Base-by-base conservation (phyloP, 164 flowering plant genomes). In the Paratinospora sagittata region DNA sequence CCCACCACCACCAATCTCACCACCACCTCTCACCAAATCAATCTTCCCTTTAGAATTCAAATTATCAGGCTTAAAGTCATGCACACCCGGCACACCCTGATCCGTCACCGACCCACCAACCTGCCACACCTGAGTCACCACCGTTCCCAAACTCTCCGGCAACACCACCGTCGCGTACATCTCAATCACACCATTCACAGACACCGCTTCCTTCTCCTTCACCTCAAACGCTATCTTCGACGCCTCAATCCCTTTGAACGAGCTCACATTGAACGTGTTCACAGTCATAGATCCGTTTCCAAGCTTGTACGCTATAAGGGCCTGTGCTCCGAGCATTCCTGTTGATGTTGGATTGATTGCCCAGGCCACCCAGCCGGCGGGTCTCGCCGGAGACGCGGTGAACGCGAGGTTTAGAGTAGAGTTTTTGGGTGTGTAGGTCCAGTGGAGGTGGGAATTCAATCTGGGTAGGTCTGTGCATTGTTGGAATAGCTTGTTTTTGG, bases 71-170 rank as follows among this genome's bases (percentile, higher is more conserved):
- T 26, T 66, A 30, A 88, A 73, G 0, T n/a, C 82, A 74, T 90
- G 97, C 62, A 52, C 72, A 14, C 0, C 71, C 24, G 88, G 91
- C 17, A 64, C 9, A 3, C 79, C 87, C n/a, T n/a, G n/a, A 11
- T 69, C 62, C 17, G 76, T 62, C 1, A 90, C 84, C 19, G 72
- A 12, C 8, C 74, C 24, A 2, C 98, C 97, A 30, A 88, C 93
- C 78, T 94, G 97, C 98, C 98, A 94, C 7, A 92, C 87, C 72
- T 90, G 91, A 74, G 90, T 89, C 74, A 89, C 27, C 60, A 71
- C 74, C 55, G 67, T 73, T 41, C 71, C 71, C 27, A 33, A 69
- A 11, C 68, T 64, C 73, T 27, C 41, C 63, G 84, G 84, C 78
- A 87, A 68, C 39, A 16, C 72, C 66, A 87, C 6, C n/a, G 74